Conservation (phyloP, 208 protist genomes). For the Vickermania ingenoplastis region DNA sequence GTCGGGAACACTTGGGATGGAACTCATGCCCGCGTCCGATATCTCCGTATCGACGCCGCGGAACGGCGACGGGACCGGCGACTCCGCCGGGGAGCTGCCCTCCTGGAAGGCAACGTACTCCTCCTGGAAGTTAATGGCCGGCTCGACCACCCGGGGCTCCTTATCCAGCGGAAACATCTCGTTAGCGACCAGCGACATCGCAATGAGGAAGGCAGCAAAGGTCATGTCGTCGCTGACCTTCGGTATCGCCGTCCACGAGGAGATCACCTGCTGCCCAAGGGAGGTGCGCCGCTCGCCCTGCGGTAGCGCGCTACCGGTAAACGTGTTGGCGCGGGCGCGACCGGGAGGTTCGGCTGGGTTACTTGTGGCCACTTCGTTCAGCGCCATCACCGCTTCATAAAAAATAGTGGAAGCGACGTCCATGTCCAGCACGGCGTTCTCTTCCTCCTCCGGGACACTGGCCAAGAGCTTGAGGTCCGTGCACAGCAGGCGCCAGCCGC, state of each 20-base stretch:
- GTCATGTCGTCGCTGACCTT: conserved; percentile 42
- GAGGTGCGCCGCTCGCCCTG: not conserved
- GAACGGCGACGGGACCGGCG: not conserved
- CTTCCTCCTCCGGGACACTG: conserved; percentile 10
- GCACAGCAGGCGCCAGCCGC: conserved; percentile 68
- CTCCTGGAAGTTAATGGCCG: not conserved
- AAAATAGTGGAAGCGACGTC: conserved; percentile 52
- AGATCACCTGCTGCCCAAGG: not conserved
- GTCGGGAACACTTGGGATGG: not conserved
- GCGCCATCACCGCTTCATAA: conserved; percentile 22
- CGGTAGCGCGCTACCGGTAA: not conserved
- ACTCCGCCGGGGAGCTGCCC: not conserved
- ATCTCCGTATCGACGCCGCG: no score
- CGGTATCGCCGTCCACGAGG: conserved; percentile 7
- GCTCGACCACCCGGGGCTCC: not conserved
- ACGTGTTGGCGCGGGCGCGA: not conserved
- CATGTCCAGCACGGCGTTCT: conserved; percentile 22
- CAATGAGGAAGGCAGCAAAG: conserved; percentile 57
- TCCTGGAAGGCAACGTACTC: conserved; percentile 1
- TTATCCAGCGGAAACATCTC: not conserved
- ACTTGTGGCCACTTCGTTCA: not conserved
- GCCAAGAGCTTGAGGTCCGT: conserved; percentile 45
- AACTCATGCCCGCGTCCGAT: not conserved
- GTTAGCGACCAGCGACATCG: conserved; percentile 39
- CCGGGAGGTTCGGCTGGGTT: not conserved